Base-by-base conservation (phyloP, 805 yeast genomes). In the Hanseniaspora vineae region DNA sequence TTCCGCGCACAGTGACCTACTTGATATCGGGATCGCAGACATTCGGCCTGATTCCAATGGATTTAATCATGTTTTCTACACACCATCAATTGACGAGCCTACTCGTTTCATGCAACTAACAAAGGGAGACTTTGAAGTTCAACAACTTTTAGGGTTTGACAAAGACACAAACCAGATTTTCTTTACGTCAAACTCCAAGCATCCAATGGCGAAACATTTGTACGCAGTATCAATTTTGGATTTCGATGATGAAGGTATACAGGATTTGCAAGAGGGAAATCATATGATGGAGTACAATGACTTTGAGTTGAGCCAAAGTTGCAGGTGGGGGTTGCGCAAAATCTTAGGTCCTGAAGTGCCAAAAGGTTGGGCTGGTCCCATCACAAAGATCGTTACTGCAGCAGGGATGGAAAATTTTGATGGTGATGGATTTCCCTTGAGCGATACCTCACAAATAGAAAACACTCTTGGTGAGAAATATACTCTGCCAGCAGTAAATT, bases 61-160 rank as follows among this genome's bases (percentile, higher is more conserved):
- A 0, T 81, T 63, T 59, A 76, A 74, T 51, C 92, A 84, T 58
- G 62, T 84, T 44, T 85, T 78, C 2, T 77, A 75, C 57, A 83
- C 77, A 54, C 64, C 72, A 15, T 66, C 73, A 1, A 69, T 74
- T 1, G 57, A 64, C 5, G 58, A 72, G 33, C 55, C 65, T 0
- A 57, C 61, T 3, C 78, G 78, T 1, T 51, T 48, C 3, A 14
- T 29, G 5, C 66, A 70, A 44, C 47, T 77, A 9, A 70, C 80
- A 0, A 45, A 51, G 2, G 81, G 80, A 14, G 57, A 66, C 1
- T 76, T 74, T 74, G 81, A 77, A 55, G 71, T 75, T 35, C 70
- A 75, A 23, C 74, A 72, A 9, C 51, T 63, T 1, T 56, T 74
- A 1, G 71, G 69, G 0, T 79, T 68, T 56, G 78, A 79, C 50